phyloP scores from a whole-genome alignment of 2,329 filamentous ascomycete species.

The Drechslera avenae region DNA sequence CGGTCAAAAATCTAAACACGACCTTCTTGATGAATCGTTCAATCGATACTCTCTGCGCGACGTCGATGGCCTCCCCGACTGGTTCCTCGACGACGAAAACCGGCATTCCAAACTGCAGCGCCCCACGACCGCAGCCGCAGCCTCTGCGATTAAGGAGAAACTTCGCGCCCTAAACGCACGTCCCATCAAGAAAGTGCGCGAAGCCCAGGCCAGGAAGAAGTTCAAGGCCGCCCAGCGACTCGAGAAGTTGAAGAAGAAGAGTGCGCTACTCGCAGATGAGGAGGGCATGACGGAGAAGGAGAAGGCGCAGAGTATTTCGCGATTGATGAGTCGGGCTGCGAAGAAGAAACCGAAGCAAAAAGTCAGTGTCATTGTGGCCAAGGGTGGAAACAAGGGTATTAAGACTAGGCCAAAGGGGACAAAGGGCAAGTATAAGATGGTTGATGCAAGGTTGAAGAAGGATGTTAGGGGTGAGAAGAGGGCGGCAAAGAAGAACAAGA shows the following conservation, averaged over 20 bases:
- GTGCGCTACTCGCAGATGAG: constrained; percentile 83
- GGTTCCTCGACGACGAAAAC: constrained; percentile 94
- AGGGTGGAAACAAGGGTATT: constrained; percentile 81
- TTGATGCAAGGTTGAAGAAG: constrained; percentile 95
- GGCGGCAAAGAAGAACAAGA: constrained; percentile 72
- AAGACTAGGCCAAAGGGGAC: constrained; percentile 86
- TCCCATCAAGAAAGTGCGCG: constrained; percentile 98
- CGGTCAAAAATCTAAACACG: constrained; percentile 77
- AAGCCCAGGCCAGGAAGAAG: constrained; percentile 96
- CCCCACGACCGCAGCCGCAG: constrained; percentile 90
- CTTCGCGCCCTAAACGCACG: constrained; percentile 88
- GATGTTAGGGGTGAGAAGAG: constrained; percentile 88
- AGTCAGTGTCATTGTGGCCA: constrained; percentile 87
- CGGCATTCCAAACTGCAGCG: constrained; percentile 82
- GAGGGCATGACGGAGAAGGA: constrained; percentile 95
- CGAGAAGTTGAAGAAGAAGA: constrained; percentile 97
- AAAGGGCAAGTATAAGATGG: constrained; percentile 97
- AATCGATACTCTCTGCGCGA: constrained; percentile 93
- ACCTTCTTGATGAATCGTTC: constrained; percentile 88
- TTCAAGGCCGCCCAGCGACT: constrained; percentile 88
- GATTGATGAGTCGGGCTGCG: constrained; percentile 78
- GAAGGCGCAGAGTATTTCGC: constrained; percentile 83
- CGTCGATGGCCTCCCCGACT: constrained; percentile 88
- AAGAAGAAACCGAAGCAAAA: constrained; percentile 85
- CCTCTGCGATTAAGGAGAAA: constrained; percentile 93